phyloP scores from a whole-genome alignment of 305 asterid genomes.

The Fraxinus baroniana region DNA sequence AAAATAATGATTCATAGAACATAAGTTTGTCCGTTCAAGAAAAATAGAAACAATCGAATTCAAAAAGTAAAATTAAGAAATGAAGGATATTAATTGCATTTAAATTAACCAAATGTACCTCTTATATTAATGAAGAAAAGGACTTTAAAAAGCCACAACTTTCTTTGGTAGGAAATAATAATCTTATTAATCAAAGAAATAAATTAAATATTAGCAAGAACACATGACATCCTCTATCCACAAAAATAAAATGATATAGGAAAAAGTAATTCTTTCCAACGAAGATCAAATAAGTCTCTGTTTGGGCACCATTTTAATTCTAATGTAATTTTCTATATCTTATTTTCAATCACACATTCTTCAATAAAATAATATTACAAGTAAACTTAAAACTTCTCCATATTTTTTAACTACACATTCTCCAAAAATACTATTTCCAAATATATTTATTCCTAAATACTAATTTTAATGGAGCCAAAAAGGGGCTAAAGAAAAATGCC shows the following conservation, averaged over 20 bases:
- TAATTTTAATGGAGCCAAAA: not conserved
- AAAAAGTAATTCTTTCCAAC: not conserved
- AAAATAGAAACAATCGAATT: not conserved
- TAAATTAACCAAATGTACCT: not conserved
- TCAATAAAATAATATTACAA: not conserved
- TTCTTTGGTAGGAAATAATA: not conserved
- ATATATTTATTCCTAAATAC: not conserved
- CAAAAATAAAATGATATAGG: not conserved
- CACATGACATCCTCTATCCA: not conserved
- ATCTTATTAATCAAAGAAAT: not conserved
- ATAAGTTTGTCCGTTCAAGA: not conserved
- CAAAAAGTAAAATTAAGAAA: slow-evolving; percentile 2
- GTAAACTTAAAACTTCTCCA: not conserved
- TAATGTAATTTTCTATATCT: too few relatives aligned
- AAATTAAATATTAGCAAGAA: not conserved
- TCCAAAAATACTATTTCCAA: not conserved
- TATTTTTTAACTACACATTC: not conserved
- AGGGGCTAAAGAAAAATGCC: not conserved
- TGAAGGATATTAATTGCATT: not conserved
- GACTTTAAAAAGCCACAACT: not conserved
- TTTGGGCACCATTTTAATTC: not conserved
- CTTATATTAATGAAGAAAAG: not conserved
- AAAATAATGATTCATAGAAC: not conserved
- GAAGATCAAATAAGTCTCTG: not conserved
- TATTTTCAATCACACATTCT: not conserved